These are phyloP conservation scores for Fonsecaea monophora DNA, from an alignment of 2,329 filamentous ascomycete species.

Conservation along the genomic window DNA sequence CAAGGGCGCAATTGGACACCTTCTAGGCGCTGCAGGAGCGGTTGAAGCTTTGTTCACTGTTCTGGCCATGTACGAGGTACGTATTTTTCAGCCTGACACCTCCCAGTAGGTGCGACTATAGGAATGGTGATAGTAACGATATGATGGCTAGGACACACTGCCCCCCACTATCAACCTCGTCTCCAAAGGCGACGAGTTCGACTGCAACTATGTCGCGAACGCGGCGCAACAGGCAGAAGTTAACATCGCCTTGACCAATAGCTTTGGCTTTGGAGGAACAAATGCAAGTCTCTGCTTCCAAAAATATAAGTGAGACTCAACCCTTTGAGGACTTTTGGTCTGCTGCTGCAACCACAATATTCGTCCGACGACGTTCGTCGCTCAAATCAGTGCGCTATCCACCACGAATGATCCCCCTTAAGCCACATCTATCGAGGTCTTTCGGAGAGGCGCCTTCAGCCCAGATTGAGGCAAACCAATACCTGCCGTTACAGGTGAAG, in stretches of 20 bases:
- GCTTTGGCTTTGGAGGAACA: slow-evolving; percentile 96
- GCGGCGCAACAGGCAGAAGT: slow-evolving; percentile 73
- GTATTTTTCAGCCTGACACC: slow-evolving; percentile 42
- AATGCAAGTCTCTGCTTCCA: slow-evolving; percentile 74
- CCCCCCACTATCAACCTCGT: slow-evolving; percentile 88
- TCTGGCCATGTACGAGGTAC: slow-evolving; percentile 77
- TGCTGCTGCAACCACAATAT: not conserved
- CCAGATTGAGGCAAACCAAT: slow-evolving; percentile 32
- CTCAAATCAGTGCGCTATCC: not conserved
- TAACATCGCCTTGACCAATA: slow-evolving; percentile 83
- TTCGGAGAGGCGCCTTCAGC: slow-evolving; percentile 30
- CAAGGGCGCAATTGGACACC: slow-evolving; percentile 89
- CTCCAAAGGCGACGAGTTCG: slow-evolving; percentile 67
- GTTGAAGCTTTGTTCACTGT: slow-evolving; percentile 88
- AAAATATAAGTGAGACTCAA: slow-evolving; percentile 23
- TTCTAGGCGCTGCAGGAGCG: slow-evolving; percentile 88
- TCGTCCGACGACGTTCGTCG: not conserved
- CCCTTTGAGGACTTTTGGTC: not conserved
- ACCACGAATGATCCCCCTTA: slow-evolving; percentile 14
- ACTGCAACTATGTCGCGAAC: slow-evolving; percentile 85
- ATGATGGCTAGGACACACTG: slow-evolving; percentile 67
- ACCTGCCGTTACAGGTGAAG: slow-evolving; percentile 29
- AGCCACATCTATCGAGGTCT: slow-evolving; percentile 35
- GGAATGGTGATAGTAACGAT: not conserved
- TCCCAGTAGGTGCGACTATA: not conserved